Conservation (phyloP, 2,329 filamentous ascomycete species). For the Calonectria fujianensis region DNA sequence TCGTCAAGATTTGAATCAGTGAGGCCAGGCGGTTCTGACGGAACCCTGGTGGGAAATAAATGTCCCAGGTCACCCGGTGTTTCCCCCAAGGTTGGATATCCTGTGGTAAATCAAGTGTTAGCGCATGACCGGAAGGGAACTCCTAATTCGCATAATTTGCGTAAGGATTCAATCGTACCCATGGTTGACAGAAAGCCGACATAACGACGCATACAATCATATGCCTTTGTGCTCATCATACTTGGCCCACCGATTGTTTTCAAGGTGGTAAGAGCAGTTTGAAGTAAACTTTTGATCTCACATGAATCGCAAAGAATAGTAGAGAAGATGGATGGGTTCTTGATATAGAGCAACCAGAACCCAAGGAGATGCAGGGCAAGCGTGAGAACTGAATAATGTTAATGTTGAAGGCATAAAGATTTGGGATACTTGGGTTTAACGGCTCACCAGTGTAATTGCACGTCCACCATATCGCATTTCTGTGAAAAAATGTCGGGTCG, state of each 20-base stretch:
- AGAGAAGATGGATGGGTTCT: slow-evolving; percentile 53
- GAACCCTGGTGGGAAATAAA: not conserved
- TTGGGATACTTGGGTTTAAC: too few relatives aligned
- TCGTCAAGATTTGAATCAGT: slow-evolving; percentile 5
- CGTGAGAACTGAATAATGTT: slow-evolving; percentile 51
- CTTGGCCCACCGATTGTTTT: slow-evolving; percentile 49
- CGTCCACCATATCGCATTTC: slow-evolving; percentile 58
- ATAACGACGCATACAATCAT: slow-evolving; percentile 44
- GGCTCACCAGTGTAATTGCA: slow-evolving; percentile 57
- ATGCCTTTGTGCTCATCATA: slow-evolving; percentile 52
- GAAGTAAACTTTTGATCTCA: slow-evolving; percentile 42
- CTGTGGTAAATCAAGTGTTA: not conserved
- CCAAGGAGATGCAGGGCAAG: slow-evolving; percentile 54
- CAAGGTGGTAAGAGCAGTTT: slow-evolving; percentile 40
- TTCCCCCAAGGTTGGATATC: not conserved
- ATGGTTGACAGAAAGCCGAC: slow-evolving; percentile 16
- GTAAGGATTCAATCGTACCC: not conserved
- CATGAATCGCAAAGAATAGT: slow-evolving; percentile 29
- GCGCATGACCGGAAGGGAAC: not conserved
- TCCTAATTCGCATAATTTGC: not conserved
- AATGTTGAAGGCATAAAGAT: not conserved
- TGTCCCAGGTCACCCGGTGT: not conserved
- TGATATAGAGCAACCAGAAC: slow-evolving; percentile 52
- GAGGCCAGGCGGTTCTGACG: not conserved
- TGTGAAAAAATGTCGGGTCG: slow-evolving; percentile 49